phyloP scores from a whole-genome alignment of 257 asterid species.

The Gardenia jasminoides region DNA sequence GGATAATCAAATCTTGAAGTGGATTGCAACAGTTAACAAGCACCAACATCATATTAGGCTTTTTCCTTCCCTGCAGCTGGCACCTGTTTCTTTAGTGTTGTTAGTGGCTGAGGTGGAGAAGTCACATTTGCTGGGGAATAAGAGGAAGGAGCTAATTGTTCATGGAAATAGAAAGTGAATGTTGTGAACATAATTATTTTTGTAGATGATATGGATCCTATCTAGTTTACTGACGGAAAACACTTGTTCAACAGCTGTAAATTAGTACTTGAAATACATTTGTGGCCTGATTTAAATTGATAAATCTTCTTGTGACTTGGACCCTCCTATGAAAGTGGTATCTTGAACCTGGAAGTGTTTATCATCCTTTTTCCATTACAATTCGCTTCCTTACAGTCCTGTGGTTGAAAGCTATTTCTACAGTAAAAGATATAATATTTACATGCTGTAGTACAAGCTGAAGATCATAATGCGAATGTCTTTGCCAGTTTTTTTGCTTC shows the following conservation, averaged over 20 bases:
- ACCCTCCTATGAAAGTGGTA: neutral
- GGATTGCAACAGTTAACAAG: no score
- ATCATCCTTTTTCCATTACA: neutral
- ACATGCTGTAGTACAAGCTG: neutral
- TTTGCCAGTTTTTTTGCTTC: neutral
- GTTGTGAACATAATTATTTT: neutral
- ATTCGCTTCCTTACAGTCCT: neutral
- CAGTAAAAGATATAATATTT: neutral
- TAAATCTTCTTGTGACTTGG: slow-evolving; percentile 2
- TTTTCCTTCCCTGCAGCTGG: neutral
- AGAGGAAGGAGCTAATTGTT: neutral
- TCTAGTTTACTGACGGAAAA: neutral
- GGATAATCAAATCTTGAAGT: neutral
- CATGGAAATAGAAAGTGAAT: neutral
- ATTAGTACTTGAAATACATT: neutral
- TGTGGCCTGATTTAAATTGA: neutral
- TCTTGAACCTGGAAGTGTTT: neutral
- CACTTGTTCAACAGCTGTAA: neutral
- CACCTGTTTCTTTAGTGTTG: neutral
- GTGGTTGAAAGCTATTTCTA: neutral
- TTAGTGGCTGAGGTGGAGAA: neutral
- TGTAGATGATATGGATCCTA: neutral
- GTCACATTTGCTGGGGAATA: neutral
- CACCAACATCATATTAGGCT: neutral
- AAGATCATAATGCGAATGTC: neutral